A percentile compares a stretch with the other conserved stretches of the same genome.
Conservation (phyloP, 2,329 filamentous ascomycete genomes). For the Fusarium irregulare region DNA sequence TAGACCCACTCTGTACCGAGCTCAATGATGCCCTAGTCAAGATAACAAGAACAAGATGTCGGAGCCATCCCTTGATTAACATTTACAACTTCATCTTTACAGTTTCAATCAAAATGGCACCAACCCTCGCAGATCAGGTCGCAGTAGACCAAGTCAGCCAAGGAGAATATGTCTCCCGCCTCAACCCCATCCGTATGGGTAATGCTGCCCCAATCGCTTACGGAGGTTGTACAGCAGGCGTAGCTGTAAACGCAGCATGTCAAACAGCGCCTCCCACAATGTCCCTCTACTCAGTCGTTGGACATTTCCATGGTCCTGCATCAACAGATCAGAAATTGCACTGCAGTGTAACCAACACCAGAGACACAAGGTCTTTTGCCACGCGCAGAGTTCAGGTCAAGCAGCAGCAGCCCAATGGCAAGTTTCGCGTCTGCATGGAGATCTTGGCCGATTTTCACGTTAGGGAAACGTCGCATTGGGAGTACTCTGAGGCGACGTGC, state of each 20-base stretch:
- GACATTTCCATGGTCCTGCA: constrained; percentile 60
- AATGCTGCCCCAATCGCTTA: constrained; percentile 54
- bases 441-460: constrained; percentile 61
- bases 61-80: not conserved
- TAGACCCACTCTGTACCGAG: constrained; percentile 9
- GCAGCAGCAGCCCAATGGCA: constrained; percentile 54
- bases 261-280: constrained; percentile 52
- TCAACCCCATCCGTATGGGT: constrained; percentile 47
- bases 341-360: constrained; percentile 51
- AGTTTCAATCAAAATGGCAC: constrained; percentile 3
- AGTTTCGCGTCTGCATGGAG: constrained; percentile 55
- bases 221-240: constrained; percentile 57
- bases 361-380: constrained; percentile 60
- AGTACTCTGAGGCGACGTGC: constrained; percentile 53
- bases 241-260: constrained; percentile 56
- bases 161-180: constrained; percentile 44
- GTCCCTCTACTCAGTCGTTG: constrained; percentile 59
- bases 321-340: constrained; percentile 53
- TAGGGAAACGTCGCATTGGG: constrained; percentile 50
- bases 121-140: constrained; percentile 36
- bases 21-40: not conserved
- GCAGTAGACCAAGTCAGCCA: constrained; percentile 36
- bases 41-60: not conserved
- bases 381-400: constrained; percentile 59
- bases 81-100: not conserved